These are phyloP conservation scores for Suillus decipiens DNA, from an alignment of 768 basidiomycete species.

Conservation along the genomic window DNA sequence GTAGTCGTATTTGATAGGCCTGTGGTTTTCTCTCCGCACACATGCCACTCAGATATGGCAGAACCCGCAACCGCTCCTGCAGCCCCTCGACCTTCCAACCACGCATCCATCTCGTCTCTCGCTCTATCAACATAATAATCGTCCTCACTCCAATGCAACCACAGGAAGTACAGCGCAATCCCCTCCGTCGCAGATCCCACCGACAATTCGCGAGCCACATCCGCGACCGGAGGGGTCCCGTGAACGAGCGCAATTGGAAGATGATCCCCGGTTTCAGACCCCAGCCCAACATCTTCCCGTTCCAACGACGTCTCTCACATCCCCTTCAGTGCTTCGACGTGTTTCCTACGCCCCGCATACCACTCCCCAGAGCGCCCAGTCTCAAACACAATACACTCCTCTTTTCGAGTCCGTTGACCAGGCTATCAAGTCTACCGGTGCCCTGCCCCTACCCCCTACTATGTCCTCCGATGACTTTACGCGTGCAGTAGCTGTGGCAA, in stretches of 20 bases:
- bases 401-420: conserved; percentile 79
- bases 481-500: conserved; percentile 90
- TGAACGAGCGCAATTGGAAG: conserved; percentile 34
- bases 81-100: conserved; percentile 60
- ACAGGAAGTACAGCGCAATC: conserved; percentile 5
- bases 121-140: conserved; percentile 60
- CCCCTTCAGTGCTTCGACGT: conserved; percentile 47
- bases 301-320: conserved; percentile 42
- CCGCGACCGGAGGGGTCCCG: conserved; percentile 51
- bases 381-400: conserved; percentile 45
- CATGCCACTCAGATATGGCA: conserved; percentile 99
- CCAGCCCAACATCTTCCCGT: conserved; percentile 32
- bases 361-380: conserved; percentile 31
- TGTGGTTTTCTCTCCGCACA: conserved; percentile 98
- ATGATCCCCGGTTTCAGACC: conserved; percentile 40
- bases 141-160: conserved; percentile 36
- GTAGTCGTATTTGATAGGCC: conserved; percentile 93
- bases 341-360: conserved; percentile 55
- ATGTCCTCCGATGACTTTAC: conserved; percentile 90
- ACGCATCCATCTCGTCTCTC: conserved; percentile 50
- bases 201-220: conserved; percentile 20
- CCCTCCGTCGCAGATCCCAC: conserved; percentile 13
- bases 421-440: conserved; percentile 60
- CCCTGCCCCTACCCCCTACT: conserved; percentile 58
- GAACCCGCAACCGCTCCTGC: conserved; percentile 85